A percentile compares a stretch with the other conserved stretches of the same genome.
Evolutionary conservation across 78 protist genomes (phyloP).

Genomic region (Abeoforma whisleri): DNA sequence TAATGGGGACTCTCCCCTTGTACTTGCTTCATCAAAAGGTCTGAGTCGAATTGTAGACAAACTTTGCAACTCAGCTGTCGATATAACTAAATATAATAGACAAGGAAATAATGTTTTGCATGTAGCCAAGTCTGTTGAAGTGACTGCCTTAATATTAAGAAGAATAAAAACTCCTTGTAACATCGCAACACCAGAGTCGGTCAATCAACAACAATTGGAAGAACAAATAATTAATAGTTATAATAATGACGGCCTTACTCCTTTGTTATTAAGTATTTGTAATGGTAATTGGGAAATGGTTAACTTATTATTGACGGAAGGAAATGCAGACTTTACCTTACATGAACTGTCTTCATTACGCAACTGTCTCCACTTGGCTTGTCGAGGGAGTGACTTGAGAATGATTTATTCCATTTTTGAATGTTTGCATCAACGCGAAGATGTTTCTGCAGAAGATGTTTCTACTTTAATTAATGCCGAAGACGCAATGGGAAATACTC

Average conservation of each 20-base stretch:
- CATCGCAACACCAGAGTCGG: too few relatives aligned
- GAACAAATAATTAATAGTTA: neutral
- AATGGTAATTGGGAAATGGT: neutral
- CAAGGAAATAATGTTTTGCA: neutral
- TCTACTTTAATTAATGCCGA: neutral
- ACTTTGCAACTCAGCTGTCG: neutral
- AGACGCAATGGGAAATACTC: neutral
- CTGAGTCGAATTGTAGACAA: too few relatives aligned
- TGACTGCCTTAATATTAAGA: neutral
- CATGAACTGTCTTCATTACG: neutral
- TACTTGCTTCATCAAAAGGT: neutral
- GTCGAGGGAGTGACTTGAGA: neutral
- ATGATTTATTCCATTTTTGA: neutral
- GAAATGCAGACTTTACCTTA: neutral
- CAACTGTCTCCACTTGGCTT: neutral
- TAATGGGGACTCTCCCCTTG: neutral
- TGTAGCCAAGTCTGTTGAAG: neutral
- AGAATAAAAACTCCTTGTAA: too few relatives aligned
- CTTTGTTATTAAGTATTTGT: neutral
- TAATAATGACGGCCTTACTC: neutral
- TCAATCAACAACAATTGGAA: neutral
- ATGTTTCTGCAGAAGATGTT: neutral
- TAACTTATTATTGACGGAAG: too few relatives aligned
- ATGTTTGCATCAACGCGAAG: neutral
- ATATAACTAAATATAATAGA: neutral